Evolutionary conservation across 106 monocot species (phyloP).

Genomic region (Dioscorea alata): DNA sequence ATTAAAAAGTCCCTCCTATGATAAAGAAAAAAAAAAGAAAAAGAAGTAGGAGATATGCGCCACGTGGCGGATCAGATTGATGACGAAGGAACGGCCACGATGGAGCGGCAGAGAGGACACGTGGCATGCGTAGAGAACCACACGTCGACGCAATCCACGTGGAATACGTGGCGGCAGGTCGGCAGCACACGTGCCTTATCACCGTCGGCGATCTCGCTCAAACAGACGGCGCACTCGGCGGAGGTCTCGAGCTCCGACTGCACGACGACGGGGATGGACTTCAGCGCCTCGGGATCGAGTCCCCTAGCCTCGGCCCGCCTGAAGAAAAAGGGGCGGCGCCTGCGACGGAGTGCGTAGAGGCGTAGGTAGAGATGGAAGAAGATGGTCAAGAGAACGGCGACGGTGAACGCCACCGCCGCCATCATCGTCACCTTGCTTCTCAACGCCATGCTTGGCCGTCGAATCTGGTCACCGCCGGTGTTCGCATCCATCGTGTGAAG

Average conservation of each 20-base stretch:
- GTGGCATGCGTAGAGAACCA: conserved; percentile 1
- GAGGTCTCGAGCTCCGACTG: background rate
- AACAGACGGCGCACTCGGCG: conserved; percentile 2
- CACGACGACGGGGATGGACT: too few relatives aligned
- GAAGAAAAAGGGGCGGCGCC: background rate
- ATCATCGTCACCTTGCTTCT: background rate
- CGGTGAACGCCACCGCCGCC: background rate
- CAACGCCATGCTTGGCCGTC: too few relatives aligned
- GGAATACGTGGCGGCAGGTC: conserved; percentile 1
- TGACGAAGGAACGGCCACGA: background rate
- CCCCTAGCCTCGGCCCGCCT: background rate
- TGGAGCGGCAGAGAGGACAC: conserved; percentile 4
- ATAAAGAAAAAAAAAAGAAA: too few relatives aligned
- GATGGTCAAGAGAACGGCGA: too few relatives aligned
- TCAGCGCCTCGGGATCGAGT: too few relatives aligned
- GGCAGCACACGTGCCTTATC: conserved; percentile 2
- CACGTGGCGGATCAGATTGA: too few relatives aligned
- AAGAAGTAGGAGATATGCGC: too few relatives aligned
- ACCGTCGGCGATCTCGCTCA: background rate
- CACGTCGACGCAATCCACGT: conserved; percentile 3
- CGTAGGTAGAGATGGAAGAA: too few relatives aligned
- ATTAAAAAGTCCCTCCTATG: too few relatives aligned
- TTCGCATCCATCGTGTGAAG: too few relatives aligned
- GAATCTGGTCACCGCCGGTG: too few relatives aligned
- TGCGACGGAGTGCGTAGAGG: background rate